Percentiles rank a stretch among this genome's conserved stretches.
These are phyloP conservation scores for Coleophoma cylindrospora DNA, from an alignment of 2,329 filamentous ascomycete species.

Conservation along the genomic window DNA sequence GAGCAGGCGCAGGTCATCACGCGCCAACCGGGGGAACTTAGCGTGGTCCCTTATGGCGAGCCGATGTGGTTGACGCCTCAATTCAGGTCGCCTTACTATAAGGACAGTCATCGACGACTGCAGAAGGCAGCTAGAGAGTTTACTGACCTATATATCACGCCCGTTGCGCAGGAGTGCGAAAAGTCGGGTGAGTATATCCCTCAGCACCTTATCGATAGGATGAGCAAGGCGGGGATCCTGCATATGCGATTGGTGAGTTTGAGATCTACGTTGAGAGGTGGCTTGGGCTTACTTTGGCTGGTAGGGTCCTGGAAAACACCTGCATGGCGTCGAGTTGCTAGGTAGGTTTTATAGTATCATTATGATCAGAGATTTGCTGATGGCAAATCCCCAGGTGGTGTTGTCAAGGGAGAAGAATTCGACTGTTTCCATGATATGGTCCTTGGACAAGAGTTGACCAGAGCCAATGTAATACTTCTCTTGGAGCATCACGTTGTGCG, in stretches of 20 bases:
- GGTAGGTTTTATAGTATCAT: no score
- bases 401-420: constrained; percentile 72
- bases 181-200: constrained; percentile 66
- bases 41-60: constrained; percentile 76
- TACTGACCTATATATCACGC: constrained; percentile 63
- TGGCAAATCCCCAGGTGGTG: constrained; percentile 48
- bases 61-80: constrained; percentile 74
- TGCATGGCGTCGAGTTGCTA: constrained; percentile 61
- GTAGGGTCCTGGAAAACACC: constrained; percentile 70
- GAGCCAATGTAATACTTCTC: constrained; percentile 47
- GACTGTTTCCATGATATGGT: constrained; percentile 86
- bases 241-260: constrained; percentile 62
- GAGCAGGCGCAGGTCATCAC: constrained; percentile 72
- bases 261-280: no score
- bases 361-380: no score
- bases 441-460: constrained; percentile 65
- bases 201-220: constrained; percentile 68
- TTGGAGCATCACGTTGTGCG: not conserved
- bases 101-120: constrained; percentile 64
- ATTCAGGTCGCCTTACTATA: constrained; percentile 79
- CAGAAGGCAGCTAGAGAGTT: constrained; percentile 69
- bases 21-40: constrained; percentile 66
- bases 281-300: no score
- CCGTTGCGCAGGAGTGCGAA: constrained; percentile 74
- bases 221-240: constrained; percentile 68